A percentile compares a stretch with the other conserved stretches of the same genome.
Evolutionary conservation across 768 basidiomycete genomes (phyloP).

Genomic region (Galerina sulciceps): DNA sequence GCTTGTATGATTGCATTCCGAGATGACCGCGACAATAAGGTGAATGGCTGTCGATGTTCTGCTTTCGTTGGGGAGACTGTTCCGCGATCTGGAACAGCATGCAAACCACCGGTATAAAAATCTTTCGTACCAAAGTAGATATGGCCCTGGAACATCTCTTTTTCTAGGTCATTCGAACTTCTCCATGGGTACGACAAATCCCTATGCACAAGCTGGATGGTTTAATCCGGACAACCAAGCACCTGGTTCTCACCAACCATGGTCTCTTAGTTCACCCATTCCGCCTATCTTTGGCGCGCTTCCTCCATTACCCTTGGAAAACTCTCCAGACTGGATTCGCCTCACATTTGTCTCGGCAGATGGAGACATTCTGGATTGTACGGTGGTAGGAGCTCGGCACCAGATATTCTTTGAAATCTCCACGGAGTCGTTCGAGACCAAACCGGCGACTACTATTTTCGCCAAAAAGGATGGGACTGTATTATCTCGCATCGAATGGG

Average conservation of each 20-base stretch:
- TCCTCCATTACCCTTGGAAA: conserved; percentile 15
- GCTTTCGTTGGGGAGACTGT: no score
- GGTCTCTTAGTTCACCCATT: conserved; percentile 6
- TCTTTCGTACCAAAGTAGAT: no score
- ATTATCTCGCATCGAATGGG: conserved; percentile 23
- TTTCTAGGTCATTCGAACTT: no score
- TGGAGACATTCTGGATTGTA: conserved; percentile 23
- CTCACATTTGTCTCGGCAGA: conserved; percentile 19
- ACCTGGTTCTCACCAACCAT: not conserved
- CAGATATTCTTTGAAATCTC: conserved; percentile 20
- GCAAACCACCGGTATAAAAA: no score
- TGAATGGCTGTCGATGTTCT: no score
- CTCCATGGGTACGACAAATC: conserved; percentile 20
- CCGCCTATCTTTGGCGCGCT: conserved; percentile 24
- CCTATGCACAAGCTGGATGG: conserved; percentile 26
- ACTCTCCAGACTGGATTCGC: conserved; percentile 22
- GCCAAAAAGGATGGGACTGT: conserved; percentile 11
- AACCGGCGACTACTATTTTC: conserved; percentile 16
- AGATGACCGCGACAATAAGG: no score
- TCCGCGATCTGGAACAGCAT: no score
- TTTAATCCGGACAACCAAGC: conserved; percentile 15
- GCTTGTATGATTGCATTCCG: no score
- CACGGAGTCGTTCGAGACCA: conserved; percentile 12
- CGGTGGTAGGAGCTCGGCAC: conserved; percentile 19
- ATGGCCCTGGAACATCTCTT: no score